phyloP scores from a whole-genome alignment of 192 early-diverging fungal genomes.

The Backusella westeae region DNA sequence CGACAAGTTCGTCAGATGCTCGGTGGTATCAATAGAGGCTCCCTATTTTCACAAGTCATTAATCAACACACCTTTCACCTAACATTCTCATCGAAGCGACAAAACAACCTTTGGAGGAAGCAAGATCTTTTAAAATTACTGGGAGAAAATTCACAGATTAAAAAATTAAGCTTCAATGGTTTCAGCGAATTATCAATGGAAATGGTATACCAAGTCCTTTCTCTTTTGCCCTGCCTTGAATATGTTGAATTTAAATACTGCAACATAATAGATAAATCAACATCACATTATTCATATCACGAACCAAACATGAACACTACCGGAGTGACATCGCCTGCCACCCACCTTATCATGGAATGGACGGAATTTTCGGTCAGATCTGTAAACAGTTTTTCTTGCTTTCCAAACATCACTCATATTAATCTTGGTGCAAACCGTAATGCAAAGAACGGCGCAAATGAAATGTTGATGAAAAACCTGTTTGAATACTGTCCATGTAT shows the following conservation, averaged over 20 bases:
- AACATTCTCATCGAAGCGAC: neutral
- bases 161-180: neutral
- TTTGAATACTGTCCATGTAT: neutral
- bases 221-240: neutral
- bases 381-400: neutral
- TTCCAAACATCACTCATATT: neutral
- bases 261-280: neutral
- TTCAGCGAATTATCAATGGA: neutral
- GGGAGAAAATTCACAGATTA: neutral
- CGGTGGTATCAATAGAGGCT: neutral
- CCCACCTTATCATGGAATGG: neutral
- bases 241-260: constrained; percentile 1
- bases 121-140: neutral
- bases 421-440: neutral
- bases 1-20: neutral
- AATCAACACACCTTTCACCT: neutral
- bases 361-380: neutral
- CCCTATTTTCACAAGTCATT: neutral
- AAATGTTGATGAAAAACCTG: neutral
- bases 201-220: neutral
- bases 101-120: neutral
- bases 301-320: neutral
- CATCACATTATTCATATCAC: neutral
- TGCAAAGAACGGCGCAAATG: neutral
- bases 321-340: neutral